phyloP scores from a whole-genome alignment of 75 land plant genomes.

The Cunninghamia lanceolata region DNA sequence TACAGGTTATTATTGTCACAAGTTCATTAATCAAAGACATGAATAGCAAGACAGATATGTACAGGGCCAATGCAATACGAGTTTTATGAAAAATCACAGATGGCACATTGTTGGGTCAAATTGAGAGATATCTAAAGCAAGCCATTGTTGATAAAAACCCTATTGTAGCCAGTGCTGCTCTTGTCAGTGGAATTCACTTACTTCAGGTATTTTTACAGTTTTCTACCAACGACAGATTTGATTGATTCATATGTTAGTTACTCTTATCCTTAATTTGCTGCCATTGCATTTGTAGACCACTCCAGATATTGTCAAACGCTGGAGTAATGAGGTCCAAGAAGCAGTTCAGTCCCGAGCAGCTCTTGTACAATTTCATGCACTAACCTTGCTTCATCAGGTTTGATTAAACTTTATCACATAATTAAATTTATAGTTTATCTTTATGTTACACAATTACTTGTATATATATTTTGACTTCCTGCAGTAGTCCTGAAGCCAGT shows the following conservation, averaged over 20 bases:
- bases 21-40: slow-evolving; percentile 96
- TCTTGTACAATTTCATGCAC: slow-evolving; percentile 94
- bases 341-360: slow-evolving; percentile 95
- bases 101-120: too few relatives aligned
- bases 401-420: not conserved
- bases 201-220: slow-evolving; percentile 59
- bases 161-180: slow-evolving; percentile 96
- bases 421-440: too few relatives aligned
- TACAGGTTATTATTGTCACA: slow-evolving; percentile 94
- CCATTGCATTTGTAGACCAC: too few relatives aligned
- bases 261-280: not conserved
- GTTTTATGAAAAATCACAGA: too few relatives aligned
- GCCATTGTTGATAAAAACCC: too few relatives aligned
- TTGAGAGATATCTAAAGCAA: too few relatives aligned
- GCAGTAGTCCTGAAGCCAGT: not conserved
- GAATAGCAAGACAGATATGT: too few relatives aligned
- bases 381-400: too few relatives aligned
- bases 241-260: not conserved
- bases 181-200: slow-evolving; percentile 93
- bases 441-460: not conserved
- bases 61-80: too few relatives aligned
- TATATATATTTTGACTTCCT: not conserved
- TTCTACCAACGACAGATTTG: not conserved
- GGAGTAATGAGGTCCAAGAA: slow-evolving; percentile 99
- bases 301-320: slow-evolving; percentile 94